phyloP scores from a whole-genome alignment of 805 yeast species.

The Diddensiella caesifluorescens region DNA sequence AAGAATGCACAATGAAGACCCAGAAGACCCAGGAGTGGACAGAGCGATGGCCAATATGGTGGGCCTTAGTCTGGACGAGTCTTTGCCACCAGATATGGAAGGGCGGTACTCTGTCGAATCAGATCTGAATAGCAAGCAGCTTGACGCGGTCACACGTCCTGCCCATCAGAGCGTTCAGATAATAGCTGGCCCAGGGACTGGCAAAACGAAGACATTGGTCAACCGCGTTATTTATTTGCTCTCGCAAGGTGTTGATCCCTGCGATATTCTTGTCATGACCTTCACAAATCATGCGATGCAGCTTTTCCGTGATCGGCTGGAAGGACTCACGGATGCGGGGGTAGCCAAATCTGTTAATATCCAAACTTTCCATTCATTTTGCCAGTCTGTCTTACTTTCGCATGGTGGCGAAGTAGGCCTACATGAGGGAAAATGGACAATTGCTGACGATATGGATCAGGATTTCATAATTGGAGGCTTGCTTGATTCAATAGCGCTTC shows the following conservation, averaged over 20 bases:
- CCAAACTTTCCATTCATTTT: conserved; percentile 89
- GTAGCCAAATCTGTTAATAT: conserved; percentile 45
- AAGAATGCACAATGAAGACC: too few relatives aligned
- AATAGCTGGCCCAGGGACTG: conserved; percentile 67
- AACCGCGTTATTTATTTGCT: conserved; percentile 68
- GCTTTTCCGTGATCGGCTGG: conserved; percentile 67
- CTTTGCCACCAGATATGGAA: too few relatives aligned
- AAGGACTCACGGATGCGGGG: conserved; percentile 26
- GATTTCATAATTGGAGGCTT: conserved; percentile 7
- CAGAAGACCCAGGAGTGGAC: too few relatives aligned
- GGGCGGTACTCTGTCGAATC: too few relatives aligned
- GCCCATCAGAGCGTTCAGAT: conserved; percentile 35
- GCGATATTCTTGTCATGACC: conserved; percentile 72
- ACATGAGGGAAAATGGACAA: conserved; percentile 36
- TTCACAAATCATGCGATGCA: conserved; percentile 90
- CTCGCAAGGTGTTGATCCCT: conserved; percentile 48
- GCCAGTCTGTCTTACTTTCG: conserved; percentile 51
- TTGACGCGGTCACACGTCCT: conserved; percentile 15
- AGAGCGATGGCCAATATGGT: too few relatives aligned
- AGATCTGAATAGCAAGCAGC: conserved; percentile 14
- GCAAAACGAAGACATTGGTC: conserved; percentile 78
- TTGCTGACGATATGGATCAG: conserved; percentile 17
- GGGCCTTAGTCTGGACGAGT: too few relatives aligned
- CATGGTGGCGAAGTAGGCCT: conserved; percentile 51
- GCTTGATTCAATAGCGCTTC: background rate